Percentiles rank a stretch among this genome's conserved stretches.
Evolutionary conservation across 2,329 filamentous ascomycete species (phyloP).

Genomic region (Fusarium fracticaudum): DNA sequence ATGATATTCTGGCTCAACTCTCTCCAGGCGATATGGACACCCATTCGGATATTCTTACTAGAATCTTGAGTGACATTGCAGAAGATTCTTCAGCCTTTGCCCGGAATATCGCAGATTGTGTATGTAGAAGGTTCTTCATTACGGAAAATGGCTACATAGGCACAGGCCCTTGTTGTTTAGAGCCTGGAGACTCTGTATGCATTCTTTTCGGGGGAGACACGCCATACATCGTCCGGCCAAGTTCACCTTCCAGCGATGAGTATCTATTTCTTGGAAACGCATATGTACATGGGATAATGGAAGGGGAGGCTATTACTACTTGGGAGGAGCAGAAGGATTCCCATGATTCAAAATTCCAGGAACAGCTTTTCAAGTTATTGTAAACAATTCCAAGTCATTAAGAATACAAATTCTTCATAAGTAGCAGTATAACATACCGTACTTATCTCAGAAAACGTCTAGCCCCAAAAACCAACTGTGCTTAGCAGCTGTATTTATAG

Average conservation of each 20-base stretch:
- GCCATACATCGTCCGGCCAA: accelerated
- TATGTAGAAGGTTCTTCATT: not conserved
- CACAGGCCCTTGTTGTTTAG: not conserved
- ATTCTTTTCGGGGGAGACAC: not conserved
- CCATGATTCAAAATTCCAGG: not conserved
- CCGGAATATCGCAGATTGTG: no score
- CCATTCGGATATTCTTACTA: accelerated
- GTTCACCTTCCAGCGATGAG: accelerated
- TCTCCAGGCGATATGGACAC: accelerated
- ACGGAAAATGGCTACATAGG: not conserved
- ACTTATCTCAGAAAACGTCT: accelerated
- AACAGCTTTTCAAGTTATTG: not conserved
- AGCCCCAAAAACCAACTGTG: accelerated
- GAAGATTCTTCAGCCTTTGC: no score
- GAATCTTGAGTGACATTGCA: accelerated
- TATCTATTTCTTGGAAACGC: not conserved
- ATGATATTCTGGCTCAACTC: accelerated
- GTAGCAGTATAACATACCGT: accelerated
- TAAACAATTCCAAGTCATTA: accelerated
- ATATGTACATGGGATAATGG: not conserved
- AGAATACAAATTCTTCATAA: accelerated
- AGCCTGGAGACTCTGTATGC: not conserved
- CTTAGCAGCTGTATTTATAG: no score
- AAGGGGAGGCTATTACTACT: not conserved
- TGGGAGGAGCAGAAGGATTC: not conserved